Conservation (phyloP, 2,329 filamentous ascomycete species). For the Sarocladiaceae sp. region DNA sequence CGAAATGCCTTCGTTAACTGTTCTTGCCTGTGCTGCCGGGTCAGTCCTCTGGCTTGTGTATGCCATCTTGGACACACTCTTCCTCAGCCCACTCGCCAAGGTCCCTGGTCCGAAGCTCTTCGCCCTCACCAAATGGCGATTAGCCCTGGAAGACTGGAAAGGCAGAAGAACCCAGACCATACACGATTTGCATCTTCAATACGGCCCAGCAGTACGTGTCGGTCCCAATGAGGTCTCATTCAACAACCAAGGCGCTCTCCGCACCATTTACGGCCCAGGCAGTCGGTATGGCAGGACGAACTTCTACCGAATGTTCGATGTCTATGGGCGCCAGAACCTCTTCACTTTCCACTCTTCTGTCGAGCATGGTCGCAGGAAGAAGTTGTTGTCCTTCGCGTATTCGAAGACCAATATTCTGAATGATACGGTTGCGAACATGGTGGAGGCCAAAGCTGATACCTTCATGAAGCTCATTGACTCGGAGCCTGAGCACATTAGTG, state of each 20-base stretch:
- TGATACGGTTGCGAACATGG: slow-evolving; percentile 11
- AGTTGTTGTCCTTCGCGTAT: slow-evolving; percentile 47
- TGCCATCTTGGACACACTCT: slow-evolving; percentile 8
- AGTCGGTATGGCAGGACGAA: slow-evolving; percentile 42
- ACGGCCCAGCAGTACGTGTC: slow-evolving; percentile 43
- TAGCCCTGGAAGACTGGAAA: slow-evolving; percentile 38
- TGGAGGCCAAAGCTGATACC: slow-evolving; percentile 19
- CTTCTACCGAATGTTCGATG: slow-evolving; percentile 52
- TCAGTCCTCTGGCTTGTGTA: not conserved
- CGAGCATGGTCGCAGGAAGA: slow-evolving; percentile 46
- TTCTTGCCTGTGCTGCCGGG: not conserved
- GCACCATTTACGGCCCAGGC: slow-evolving; percentile 51
- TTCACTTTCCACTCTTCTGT: slow-evolving; percentile 43
- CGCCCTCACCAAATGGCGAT: slow-evolving; percentile 38
- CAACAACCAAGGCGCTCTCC: slow-evolving; percentile 37
- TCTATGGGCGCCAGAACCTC: slow-evolving; percentile 45
- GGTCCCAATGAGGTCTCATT: slow-evolving; percentile 42
- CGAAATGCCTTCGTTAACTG: slow-evolving; percentile 1
- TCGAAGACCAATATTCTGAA: slow-evolving; percentile 40
- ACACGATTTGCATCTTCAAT: slow-evolving; percentile 36
- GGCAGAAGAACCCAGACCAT: slow-evolving; percentile 38
- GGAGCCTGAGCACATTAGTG: slow-evolving; percentile 27
- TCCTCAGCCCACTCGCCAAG: slow-evolving; percentile 14
- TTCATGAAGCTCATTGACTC: slow-evolving; percentile 36
- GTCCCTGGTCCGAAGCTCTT: slow-evolving; percentile 35